These are phyloP conservation scores for Cadophora gregata DNA, from an alignment of 2,329 filamentous ascomycete genomes.

Conservation along the genomic window DNA sequence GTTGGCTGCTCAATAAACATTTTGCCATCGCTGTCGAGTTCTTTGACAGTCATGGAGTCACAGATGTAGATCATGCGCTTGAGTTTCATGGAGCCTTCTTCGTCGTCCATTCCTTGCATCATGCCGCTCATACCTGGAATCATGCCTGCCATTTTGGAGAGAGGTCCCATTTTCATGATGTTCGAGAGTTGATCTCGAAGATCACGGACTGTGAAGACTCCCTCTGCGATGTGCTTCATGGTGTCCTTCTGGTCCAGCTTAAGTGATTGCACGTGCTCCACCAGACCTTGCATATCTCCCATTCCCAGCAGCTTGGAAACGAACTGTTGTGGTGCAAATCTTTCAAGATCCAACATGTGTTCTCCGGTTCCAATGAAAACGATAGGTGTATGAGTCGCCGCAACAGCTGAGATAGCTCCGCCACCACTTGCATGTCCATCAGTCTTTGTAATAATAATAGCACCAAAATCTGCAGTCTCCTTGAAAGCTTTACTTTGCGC, in stretches of 20 bases:
- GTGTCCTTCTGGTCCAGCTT: slow-evolving; percentile 98
- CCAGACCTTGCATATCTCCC: slow-evolving; percentile 93
- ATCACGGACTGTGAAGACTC: slow-evolving; percentile 94
- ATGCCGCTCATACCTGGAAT: slow-evolving; percentile 93
- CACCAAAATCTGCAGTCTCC: slow-evolving; percentile 93
- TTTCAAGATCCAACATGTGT: slow-evolving; percentile 93
- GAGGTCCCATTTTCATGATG: slow-evolving; percentile 99
- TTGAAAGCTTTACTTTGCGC: slow-evolving; percentile 96
- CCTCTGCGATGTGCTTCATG: slow-evolving; percentile 98
- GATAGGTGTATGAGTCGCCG: slow-evolving; percentile 94
- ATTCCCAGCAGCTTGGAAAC: slow-evolving; percentile 94
- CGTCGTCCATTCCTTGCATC: slow-evolving; percentile 96
- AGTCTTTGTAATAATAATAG: slow-evolving; percentile 99
- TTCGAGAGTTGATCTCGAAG: slow-evolving; percentile 94
- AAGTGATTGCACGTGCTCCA: slow-evolving; percentile 95
- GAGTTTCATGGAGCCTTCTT: slow-evolving; percentile 90
- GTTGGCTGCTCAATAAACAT: slow-evolving; percentile 91
- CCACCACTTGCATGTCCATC: slow-evolving; percentile 95
- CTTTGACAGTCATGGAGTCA: slow-evolving; percentile 96
- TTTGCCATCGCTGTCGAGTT: slow-evolving; percentile 94
- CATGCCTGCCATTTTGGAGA: slow-evolving; percentile 98
- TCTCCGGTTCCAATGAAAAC: slow-evolving; percentile 98
- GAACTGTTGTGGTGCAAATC: slow-evolving; percentile 91
- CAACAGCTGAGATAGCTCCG: slow-evolving; percentile 96
- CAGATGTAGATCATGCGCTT: slow-evolving; percentile 99